Evolutionary conservation across 306 rosid genomes (phyloP).

Genomic region (Begonia masoniana): DNA sequence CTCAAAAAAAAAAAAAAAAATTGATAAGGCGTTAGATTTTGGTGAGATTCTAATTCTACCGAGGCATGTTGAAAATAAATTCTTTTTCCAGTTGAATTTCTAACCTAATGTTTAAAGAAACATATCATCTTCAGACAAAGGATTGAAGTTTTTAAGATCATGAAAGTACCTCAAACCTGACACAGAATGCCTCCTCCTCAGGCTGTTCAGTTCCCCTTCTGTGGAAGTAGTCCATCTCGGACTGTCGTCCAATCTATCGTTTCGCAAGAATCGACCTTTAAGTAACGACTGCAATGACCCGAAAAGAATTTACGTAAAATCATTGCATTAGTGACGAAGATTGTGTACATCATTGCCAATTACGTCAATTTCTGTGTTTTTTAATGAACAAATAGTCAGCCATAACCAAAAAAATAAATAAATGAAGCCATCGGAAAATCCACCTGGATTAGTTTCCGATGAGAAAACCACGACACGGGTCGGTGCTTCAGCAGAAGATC

Average conservation of each 20-base stretch:
- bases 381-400: no score
- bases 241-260: slow-evolving; percentile 48
- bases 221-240: slow-evolving; percentile 61
- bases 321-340: neutral
- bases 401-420: no score
- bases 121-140: no score
- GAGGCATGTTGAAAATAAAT: no score
- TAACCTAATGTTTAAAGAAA: no score
- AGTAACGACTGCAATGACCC: slow-evolving; percentile 63
- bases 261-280: slow-evolving; percentile 89
- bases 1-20: neutral
- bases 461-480: slow-evolving; percentile 74
- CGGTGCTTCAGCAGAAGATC: slow-evolving; percentile 48
- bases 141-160: no score
- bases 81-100: no score
- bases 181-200: slow-evolving; percentile 79
- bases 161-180: slow-evolving; percentile 76
- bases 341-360: no score
- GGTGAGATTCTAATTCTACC: no score
- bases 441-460: slow-evolving; percentile 98
- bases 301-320: slow-evolving; percentile 2
- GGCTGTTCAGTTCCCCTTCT: slow-evolving; percentile 77
- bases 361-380: no score
- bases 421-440: slow-evolving; percentile 1
- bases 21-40: no score